phyloP scores from a whole-genome alignment of 2,329 filamentous ascomycete species.

The Coniochaeta prunicola region DNA sequence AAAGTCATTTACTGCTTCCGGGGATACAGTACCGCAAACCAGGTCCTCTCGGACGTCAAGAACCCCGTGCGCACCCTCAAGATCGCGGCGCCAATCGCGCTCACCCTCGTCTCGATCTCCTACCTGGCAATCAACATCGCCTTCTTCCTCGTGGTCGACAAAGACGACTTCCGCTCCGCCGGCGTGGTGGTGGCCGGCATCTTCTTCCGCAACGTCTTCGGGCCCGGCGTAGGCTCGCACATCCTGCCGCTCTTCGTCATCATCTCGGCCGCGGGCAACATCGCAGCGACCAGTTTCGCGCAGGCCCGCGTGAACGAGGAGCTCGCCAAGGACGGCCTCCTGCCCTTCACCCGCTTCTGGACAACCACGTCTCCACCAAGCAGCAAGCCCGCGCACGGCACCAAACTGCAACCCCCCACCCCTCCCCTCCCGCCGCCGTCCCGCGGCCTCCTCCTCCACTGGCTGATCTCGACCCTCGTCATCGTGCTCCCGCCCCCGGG shows the following conservation, averaged over 20 bases:
- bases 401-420: conserved; percentile 2
- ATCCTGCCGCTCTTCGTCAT: conserved; percentile 37
- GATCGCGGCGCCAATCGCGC: conserved; percentile 46
- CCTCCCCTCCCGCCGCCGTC: conserved; percentile 10
- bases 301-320: conserved; percentile 41
- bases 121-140: conserved; percentile 53
- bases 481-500: conserved; percentile 42
- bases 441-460: conserved; percentile 46
- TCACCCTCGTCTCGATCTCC: conserved; percentile 43
- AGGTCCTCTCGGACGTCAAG: conserved; percentile 48
- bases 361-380: conserved; percentile 11
- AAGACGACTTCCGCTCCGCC: conserved; percentile 43
- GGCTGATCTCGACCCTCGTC: conserved; percentile 51
- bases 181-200: conserved; percentile 47
- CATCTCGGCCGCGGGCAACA: conserved; percentile 38
- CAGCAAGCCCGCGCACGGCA: background rate
- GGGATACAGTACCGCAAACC: conserved; percentile 48
- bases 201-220: conserved; percentile 51
- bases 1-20: conserved; percentile 50
- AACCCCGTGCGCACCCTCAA: conserved; percentile 52
- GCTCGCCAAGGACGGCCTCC: conserved; percentile 36
- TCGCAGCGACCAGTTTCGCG: conserved; percentile 39
- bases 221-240: conserved; percentile 28
- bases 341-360: conserved; percentile 32
- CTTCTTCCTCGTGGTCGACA: conserved; percentile 51